These are phyloP conservation scores for Notholithocarpus densiflorus DNA, from an alignment of 306 rosid species.

Conservation along the genomic window DNA sequence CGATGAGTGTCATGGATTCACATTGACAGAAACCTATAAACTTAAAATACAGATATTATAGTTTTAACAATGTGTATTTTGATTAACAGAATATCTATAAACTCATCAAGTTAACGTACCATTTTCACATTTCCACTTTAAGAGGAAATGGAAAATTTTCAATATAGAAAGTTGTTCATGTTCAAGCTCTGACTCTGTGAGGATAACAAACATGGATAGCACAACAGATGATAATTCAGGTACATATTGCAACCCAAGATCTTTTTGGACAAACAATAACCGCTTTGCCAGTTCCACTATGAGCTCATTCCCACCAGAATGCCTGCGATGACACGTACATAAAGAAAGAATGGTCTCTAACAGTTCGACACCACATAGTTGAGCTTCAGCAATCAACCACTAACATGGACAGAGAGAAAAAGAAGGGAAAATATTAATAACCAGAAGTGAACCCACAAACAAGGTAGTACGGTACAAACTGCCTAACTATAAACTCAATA, in stretches of 20 bases:
- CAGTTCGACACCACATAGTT: slow-evolving; percentile 62
- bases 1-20: not conserved
- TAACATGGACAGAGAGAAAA: slow-evolving; percentile 22
- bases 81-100: not conserved
- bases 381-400: slow-evolving; percentile 68
- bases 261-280: slow-evolving; percentile 64
- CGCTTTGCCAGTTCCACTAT: slow-evolving; percentile 60
- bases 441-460: slow-evolving; percentile 11
- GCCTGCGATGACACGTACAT: slow-evolving; percentile 47
- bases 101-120: slow-evolving; percentile 43
- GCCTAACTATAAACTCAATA: too few relatives aligned
- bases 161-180: slow-evolving; percentile 72
- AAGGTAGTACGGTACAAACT: not conserved
- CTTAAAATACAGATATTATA: not conserved
- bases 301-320: slow-evolving; percentile 53
- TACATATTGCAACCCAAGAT: slow-evolving; percentile 66
- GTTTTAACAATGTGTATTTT: not conserved
- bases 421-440: not conserved
- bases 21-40: not conserved
- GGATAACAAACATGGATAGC: slow-evolving; percentile 55
- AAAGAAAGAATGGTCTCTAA: slow-evolving; percentile 56
- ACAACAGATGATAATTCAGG: slow-evolving; percentile 49
- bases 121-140: slow-evolving; percentile 69
- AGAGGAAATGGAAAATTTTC: slow-evolving; percentile 57
- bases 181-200: slow-evolving; percentile 74